phyloP scores from a whole-genome alignment of 1,284 basidiomycete genomes.

The Leccinum pachyderme region DNA sequence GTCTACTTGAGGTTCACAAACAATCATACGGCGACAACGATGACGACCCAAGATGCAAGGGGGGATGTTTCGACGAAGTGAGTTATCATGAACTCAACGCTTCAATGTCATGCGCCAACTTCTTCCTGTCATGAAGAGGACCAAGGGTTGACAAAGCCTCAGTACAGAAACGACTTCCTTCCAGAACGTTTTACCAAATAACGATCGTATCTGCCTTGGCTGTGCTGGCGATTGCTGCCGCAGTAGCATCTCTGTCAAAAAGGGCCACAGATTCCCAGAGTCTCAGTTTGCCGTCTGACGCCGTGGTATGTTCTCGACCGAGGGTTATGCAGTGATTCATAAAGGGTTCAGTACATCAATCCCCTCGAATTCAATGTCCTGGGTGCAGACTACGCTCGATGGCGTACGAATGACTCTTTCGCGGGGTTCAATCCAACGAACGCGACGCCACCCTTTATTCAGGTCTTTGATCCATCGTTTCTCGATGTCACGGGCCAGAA shows the following conservation, averaged over 20 bases:
- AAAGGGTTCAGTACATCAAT: slow-evolving; percentile 45
- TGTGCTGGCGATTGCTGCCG: not conserved
- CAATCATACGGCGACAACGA: not conserved
- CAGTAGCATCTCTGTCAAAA: not conserved
- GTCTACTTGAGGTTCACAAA: slow-evolving; percentile 3
- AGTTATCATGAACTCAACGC: not conserved
- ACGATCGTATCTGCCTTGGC: not conserved
- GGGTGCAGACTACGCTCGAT: slow-evolving; percentile 18
- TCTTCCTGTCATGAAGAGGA: not conserved
- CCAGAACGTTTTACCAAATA: not conserved
- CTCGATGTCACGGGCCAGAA: not conserved
- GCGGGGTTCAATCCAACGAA: slow-evolving; percentile 46
- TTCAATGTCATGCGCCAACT: not conserved
- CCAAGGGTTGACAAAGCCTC: not conserved
- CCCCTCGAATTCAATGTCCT: slow-evolving; percentile 45
- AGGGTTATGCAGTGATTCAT: slow-evolving; percentile 23
- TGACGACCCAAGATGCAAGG: not conserved
- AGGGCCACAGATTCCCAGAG: not conserved
- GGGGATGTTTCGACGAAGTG: not conserved
- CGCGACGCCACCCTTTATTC: not conserved
- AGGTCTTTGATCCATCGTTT: not conserved
- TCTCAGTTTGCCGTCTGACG: slow-evolving; percentile 3
- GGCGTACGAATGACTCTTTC: slow-evolving; percentile 21
- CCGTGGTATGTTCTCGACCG: slow-evolving; percentile 15
- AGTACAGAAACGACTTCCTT: not conserved